phyloP scores from a whole-genome alignment of 139 green algal genomes.

The Micractinium sp. region DNA sequence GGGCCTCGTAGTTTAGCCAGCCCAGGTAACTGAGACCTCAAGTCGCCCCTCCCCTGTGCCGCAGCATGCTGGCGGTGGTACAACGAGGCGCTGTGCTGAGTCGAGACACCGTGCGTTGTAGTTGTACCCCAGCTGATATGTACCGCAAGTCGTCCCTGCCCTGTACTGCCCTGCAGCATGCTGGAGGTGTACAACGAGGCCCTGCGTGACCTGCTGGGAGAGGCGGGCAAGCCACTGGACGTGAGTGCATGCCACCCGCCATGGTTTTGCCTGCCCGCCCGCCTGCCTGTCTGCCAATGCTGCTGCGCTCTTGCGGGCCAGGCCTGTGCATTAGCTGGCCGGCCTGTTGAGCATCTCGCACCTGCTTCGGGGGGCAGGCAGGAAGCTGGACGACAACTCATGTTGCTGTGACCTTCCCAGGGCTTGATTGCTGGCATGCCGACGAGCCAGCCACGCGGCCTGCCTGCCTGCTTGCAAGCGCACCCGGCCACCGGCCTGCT shows the following conservation, averaged over 20 bases:
- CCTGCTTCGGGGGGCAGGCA: not conserved
- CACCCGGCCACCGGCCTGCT: too few species aligned
- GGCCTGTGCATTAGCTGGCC: too few species aligned
- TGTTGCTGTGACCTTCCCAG: too few species aligned
- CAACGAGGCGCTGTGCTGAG: too few species aligned
- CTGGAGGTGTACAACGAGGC: constrained; percentile 81
- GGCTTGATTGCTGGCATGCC: too few species aligned
- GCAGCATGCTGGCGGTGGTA: not conserved
- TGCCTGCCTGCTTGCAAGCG: too few species aligned
- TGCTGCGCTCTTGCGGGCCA: too few species aligned
- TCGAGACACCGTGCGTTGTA: not conserved
- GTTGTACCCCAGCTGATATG: not conserved
- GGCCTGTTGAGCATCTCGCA: too few species aligned
- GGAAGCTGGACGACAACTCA: not conserved
- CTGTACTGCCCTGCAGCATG: constrained; percentile 45
- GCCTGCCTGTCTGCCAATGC: not conserved
- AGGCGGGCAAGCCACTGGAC: constrained; percentile 19
- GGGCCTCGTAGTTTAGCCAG: too few species aligned
- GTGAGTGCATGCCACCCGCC: not conserved
- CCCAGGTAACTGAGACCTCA: too few species aligned
- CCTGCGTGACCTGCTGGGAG: constrained; percentile 68
- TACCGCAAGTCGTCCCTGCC: not conserved
- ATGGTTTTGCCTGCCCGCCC: not conserved
- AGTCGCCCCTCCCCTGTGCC: too few species aligned
- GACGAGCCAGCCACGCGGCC: too few species aligned